Evolutionary conservation across 257 asterid genomes (phyloP).

Genomic region (Cynanchum wilfordii): DNA sequence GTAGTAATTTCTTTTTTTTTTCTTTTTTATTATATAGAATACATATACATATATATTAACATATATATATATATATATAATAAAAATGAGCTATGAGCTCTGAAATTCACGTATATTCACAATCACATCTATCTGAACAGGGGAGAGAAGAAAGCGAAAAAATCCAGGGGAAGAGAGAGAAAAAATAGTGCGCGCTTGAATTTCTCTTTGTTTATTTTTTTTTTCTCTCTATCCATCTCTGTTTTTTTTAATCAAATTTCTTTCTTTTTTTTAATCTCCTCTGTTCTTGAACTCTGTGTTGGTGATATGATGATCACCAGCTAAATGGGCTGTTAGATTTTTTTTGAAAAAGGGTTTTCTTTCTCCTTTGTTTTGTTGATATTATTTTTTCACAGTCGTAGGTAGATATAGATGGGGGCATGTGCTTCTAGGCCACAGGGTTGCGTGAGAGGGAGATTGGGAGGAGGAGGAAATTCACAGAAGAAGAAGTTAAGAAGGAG

Average conservation of each 20-base stretch:
- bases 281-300: constrained; percentile 9
- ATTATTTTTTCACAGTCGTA: background rate
- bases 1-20: too few relatives aligned
- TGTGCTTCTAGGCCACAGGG: constrained; percentile 71
- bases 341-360: background rate
- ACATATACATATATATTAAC: background rate
- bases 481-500: constrained; percentile 46
- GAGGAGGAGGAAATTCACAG: constrained; percentile 24
- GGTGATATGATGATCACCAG: constrained; percentile 7
- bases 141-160: background rate
- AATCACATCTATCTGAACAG: background rate
- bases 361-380: background rate
- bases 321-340: background rate
- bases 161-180: constrained; percentile 12
- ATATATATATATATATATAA: background rate
- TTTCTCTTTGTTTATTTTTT: constrained; percentile 29
- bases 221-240: background rate
- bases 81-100: constrained; percentile 16
- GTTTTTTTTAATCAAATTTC: too few relatives aligned
- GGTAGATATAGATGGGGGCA: constrained; percentile 54
- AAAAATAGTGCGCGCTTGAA: constrained; percentile 15
- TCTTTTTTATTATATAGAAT: background rate
- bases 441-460: constrained; percentile 49
- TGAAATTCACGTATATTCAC: constrained; percentile 23
- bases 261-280: constrained; percentile 21